Evolutionary conservation across 108 stramenopile genomes (phyloP).

Genomic region (Pseudonitzschia pungens): DNA sequence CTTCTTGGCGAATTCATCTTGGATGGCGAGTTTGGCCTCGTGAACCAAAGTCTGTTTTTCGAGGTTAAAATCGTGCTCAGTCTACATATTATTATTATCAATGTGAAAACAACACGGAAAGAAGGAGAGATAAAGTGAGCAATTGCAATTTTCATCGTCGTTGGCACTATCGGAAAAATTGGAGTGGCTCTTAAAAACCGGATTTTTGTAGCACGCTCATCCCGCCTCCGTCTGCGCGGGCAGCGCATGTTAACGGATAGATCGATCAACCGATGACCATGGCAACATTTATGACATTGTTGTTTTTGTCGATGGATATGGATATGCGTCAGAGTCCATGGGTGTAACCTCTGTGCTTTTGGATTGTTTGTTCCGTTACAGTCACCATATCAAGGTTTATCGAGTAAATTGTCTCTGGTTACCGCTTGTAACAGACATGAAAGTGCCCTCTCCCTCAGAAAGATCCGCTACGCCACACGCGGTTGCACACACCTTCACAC

Average conservation of each 20-base stretch:
- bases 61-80: conserved; percentile 97
- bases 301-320: not conserved
- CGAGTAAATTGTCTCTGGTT: not conserved
- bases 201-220: not conserved
- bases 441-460: not conserved
- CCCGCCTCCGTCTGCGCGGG: not conserved
- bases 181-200: not conserved
- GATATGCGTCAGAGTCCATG: no score
- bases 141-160: not conserved
- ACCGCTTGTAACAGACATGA: not conserved
- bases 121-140: not conserved
- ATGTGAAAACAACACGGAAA: not conserved
- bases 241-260: not conserved
- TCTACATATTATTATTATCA: conserved; percentile 37
- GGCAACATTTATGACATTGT: not conserved
- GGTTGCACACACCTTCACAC: conserved; percentile 82
- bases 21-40: conserved; percentile 95
- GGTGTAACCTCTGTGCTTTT: no score
- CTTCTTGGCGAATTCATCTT: conserved; percentile 97
- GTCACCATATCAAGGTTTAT: no score
- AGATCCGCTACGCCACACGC: not conserved
- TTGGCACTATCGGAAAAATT: not conserved
- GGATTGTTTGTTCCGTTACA: no score
- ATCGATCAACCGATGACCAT: conserved; percentile 1
- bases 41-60: conserved; percentile 99